A percentile compares a stretch with the other conserved stretches of the same genome.
These are phyloP conservation scores for Zarea fungicola DNA, from an alignment of 2,329 filamentous ascomycete species.

Conservation along the genomic window DNA sequence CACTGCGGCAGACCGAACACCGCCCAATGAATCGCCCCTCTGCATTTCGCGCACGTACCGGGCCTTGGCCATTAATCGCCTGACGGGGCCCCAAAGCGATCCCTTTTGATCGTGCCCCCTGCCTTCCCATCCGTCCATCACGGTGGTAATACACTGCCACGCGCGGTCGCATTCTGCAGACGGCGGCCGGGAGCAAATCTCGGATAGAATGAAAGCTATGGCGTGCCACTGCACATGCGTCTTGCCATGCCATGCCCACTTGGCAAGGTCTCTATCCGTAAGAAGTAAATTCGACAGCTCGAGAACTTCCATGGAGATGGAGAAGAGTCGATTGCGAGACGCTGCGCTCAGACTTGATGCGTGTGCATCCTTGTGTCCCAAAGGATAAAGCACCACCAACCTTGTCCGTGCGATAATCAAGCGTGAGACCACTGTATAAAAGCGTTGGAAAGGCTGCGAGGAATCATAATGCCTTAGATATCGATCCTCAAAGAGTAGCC, in stretches of 20 bases:
- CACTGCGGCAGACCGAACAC: no score
- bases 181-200: conserved; percentile 38
- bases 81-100: background rate
- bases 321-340: conserved; percentile 48
- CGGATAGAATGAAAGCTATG: conserved; percentile 55
- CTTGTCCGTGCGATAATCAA: no score
- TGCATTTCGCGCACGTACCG: background rate
- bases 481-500: conserved; percentile 19
- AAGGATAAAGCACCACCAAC: conserved; percentile 59
- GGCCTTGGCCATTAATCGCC: background rate
- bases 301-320: conserved; percentile 57
- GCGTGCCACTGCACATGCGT: conserved; percentile 64
- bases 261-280: conserved; percentile 50
- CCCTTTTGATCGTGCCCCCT: background rate
- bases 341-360: no score
- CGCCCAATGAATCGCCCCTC: no score
- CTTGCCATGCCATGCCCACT: conserved; percentile 61
- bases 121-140: background rate
- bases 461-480: no score
- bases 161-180: background rate
- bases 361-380: conserved; percentile 44
- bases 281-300: conserved; percentile 56
- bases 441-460: no score
- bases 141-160: background rate
- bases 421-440: no score